A percentile compares a stretch with the other conserved stretches of the same genome.
phyloP scores from a whole-genome alignment of 768 basidiomycete genomes.

The Chalciporus pseudorubinellus region DNA sequence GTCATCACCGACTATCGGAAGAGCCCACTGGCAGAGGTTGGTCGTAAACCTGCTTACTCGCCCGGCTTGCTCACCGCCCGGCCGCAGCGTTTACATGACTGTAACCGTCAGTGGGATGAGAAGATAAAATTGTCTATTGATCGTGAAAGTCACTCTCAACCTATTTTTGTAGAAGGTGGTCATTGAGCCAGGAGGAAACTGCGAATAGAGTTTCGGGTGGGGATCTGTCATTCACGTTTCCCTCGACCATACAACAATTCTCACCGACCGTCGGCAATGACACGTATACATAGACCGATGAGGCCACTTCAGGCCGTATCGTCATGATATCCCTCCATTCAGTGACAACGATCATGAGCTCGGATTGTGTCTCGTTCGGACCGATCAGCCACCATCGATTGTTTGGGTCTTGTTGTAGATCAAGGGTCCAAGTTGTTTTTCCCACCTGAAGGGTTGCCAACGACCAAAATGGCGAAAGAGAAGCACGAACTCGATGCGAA shows the following conservation, averaged over 20 bases:
- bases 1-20: background rate
- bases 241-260: constrained; percentile 7
- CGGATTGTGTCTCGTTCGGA: constrained; percentile 1
- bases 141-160: background rate
- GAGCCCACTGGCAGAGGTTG: background rate
- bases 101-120: background rate
- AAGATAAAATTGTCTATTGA: background rate
- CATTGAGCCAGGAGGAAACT: background rate
- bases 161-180: background rate
- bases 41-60: background rate
- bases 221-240: background rate
- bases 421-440: constrained; percentile 7
- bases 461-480: background rate
- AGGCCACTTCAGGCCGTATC: constrained; percentile 1
- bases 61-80: background rate
- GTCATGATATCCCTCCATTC: constrained; percentile 7
- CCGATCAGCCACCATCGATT: constrained; percentile 4
- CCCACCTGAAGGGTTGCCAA: constrained; percentile 22
- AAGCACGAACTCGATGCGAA: background rate
- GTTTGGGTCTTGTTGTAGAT: background rate
- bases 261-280: constrained; percentile 11
- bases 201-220: constrained; percentile 2
- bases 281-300: constrained; percentile 2
- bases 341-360: constrained; percentile 1
- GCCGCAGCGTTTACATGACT: too few relatives aligned